Evolutionary conservation across 495 filamentous ascomycete species (phyloP), one percentile per base, ranked within the genome.

Genomic region (Tuber melanosporum): DNA sequence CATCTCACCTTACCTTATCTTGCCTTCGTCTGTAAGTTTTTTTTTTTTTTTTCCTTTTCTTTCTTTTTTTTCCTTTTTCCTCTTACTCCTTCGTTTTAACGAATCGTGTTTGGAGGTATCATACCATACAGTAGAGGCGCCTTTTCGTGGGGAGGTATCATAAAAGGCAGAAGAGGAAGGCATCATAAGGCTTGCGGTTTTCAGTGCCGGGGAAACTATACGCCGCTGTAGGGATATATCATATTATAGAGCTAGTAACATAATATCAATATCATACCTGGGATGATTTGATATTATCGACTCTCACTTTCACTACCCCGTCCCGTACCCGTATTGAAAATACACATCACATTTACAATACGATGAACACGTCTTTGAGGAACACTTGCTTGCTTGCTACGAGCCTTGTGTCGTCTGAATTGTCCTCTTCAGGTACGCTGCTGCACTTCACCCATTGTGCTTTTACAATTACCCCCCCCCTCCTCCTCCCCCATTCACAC

Each of bases 391-490:
- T 66, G 26, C 57, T 66, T 66, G 57, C 57, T 32, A 32, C 57
- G 57, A 66, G 57, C 57, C 57, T 66, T 66, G 57, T 66, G 26
- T 66, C 57, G 57, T 66, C 57, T 66, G 57, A 66, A 66, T 66
- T 66, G 57, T 66, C 57, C 26, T 66, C 57, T 66, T 66, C 57
- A 66, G 57, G 57, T 66, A 66, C 57, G 26, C 14, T 66, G 15
- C 57, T 17, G 32, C 26, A 17, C 17, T 14, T 12, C 26, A 1
- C 57, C 14, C 14, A 36, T 12, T 66, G 26, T 66, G 57, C 57
- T 36, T 66, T 36, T 36, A 66, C 26, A 36, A 32, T 36, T n/a
- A 36, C 57, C 52, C n/a, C 22, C 9, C 9, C 20, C 5, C 47
- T 22, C 19, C 20, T 22, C 47, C 19, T 22, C 19, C 20, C 6